These are phyloP conservation scores for Fusarium irregulare DNA, from an alignment of 2,329 filamentous ascomycete species.

Conservation along the genomic window DNA sequence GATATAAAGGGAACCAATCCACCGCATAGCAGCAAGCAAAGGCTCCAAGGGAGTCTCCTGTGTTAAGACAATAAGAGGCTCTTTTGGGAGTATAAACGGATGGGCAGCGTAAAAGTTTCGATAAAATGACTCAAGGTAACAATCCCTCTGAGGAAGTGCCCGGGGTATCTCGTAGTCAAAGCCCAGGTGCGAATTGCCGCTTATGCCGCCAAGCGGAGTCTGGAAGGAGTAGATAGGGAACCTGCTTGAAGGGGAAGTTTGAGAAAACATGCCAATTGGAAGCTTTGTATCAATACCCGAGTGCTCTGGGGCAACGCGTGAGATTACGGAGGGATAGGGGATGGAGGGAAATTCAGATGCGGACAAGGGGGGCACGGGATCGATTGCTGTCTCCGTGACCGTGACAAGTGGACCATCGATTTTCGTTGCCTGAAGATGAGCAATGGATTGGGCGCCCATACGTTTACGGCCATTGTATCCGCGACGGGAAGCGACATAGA, in stretches of 20 bases:
- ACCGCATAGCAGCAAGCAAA: not conserved
- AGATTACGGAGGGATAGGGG: not conserved
- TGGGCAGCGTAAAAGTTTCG: not conserved
- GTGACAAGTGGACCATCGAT: accelerated
- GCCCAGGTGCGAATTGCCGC: not conserved
- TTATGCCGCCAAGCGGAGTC: not conserved
- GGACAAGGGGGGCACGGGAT: too few relatives aligned
- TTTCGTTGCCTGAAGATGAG: accelerated
- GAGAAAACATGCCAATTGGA: accelerated
- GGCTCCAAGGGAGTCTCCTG: not conserved
- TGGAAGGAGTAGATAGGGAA: not conserved
- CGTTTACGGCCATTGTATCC: not conserved
- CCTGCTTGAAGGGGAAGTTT: accelerated
- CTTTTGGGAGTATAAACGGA: not conserved
- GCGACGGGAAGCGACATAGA: not conserved
- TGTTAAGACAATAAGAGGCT: not conserved
- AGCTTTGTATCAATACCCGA: accelerated
- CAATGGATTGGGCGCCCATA: accelerated
- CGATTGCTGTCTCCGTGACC: not conserved
- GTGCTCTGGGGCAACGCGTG: accelerated
- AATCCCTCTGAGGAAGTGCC: not conserved
- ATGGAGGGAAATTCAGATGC: not conserved
- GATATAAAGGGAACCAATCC: constrained; percentile 8
- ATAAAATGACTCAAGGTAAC: constrained; percentile 4
- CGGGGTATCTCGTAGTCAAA: not conserved